Evolutionary conservation across 2,329 filamentous ascomycete species (phyloP), one percentile per base, ranked within the genome.

Genomic region (Cladophialophora exuberans): DNA sequence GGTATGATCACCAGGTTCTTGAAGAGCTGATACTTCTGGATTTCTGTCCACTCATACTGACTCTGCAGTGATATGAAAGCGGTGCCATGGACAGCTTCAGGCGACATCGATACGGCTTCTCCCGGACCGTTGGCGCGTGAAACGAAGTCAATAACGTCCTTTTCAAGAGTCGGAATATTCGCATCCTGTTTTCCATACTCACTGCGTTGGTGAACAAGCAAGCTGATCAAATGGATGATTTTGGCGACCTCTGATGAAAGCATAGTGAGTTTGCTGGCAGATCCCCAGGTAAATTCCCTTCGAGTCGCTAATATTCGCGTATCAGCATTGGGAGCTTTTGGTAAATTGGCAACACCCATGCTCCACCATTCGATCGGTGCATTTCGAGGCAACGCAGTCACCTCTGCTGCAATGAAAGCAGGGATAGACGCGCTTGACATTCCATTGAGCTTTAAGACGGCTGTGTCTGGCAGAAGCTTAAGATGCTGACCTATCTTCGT

Each of bases 281-380:
- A 52, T 9, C 52, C 56, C 56, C 56, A 59, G 9, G 6, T 17
- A 25, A 35, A 36, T 1, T 43, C 26, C 20, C 20, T 50, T 17
- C 39, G 47, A 46, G 6, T 33, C 36, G 20, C 20, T 7, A 23
- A 43, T 23, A 47, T 33, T 26, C 49, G 33, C 10, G 50, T 36
- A 22, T 13, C 48, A 13, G 57, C 54, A 11, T 13, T 11, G 13
- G 44, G 41, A 13, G 17, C 4, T 11, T 39, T 52, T 0, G 86
- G 81, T 7, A 83, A 70, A 1, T 57, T 54, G 10, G 57, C 52
- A 11, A 64, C 88, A 70, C 0, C 89, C 88, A 2, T 83, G 67
- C 54, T 87, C 86, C 89, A 87, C 92, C 93, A 99, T 74, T 99
- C 94, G 9, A 97, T 83, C 31, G 79, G 78, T 23, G 87, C 87